phyloP scores from a whole-genome alignment of 768 basidiomycete species.

The Tylopilus rubrobrunneus region DNA sequence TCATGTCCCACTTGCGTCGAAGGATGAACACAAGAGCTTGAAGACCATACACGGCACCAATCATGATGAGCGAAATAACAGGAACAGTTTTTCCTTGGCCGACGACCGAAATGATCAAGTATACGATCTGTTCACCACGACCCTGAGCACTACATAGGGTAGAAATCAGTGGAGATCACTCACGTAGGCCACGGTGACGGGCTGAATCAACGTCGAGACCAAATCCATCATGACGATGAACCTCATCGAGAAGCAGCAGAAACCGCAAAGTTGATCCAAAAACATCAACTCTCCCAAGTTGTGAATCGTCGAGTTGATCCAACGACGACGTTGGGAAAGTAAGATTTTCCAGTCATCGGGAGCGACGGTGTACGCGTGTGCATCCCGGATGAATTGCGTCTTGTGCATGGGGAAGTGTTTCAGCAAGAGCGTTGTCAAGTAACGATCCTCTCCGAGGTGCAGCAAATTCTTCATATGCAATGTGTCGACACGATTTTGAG shows the following conservation, averaged over 20 bases:
- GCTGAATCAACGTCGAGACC: constrained; percentile 79
- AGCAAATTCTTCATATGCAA: too few species aligned
- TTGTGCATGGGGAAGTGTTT: too few species aligned
- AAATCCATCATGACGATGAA: constrained; percentile 98
- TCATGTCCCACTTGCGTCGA: constrained; percentile 97
- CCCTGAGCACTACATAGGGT: constrained; percentile 4
- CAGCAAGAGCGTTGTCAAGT: too few species aligned
- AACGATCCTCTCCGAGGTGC: too few species aligned
- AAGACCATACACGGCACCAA: constrained; percentile 91
- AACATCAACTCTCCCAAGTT: constrained; percentile 93
- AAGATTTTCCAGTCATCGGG: constrained; percentile 96
- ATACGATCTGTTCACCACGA: too few species aligned
- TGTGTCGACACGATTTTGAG: too few species aligned
- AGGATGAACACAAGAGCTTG: constrained; percentile 91
- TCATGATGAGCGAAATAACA: constrained; percentile 82
- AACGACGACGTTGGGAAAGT: constrained; percentile 94
- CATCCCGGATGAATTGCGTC: too few species aligned
- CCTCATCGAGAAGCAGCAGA: constrained; percentile 99
- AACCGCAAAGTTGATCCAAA: constrained; percentile 87
- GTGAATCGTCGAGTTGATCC: constrained; percentile 99
- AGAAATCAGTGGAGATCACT: constrained; percentile 36
- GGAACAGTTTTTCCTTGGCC: constrained; percentile 54
- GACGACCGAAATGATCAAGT: too few species aligned
- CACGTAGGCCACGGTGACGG: constrained; percentile 90
- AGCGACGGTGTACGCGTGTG: too few species aligned